Evolutionary conservation across 805 yeast genomes (phyloP).

Genomic region (Jamesozyma rosinii): DNA sequence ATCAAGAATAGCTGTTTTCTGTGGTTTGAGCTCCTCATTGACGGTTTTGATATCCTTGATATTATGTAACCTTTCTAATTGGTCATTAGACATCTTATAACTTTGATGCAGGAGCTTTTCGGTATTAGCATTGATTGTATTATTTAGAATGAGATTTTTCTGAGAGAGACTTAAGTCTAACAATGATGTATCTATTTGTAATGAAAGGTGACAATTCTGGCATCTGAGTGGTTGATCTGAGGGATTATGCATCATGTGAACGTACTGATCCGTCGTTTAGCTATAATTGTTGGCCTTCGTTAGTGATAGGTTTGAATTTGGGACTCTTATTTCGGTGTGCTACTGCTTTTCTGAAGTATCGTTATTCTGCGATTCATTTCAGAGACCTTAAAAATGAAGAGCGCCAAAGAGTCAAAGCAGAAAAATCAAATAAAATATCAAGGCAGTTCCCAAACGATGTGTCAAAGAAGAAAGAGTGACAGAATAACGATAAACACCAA

Average conservation of each 20-base stretch:
- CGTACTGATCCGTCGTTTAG: no score
- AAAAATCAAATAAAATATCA: no score
- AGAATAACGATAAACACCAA: no score
- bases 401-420: no score
- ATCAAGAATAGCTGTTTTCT: constrained; percentile 12
- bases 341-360: no score
- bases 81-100: constrained; percentile 18
- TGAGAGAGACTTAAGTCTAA: constrained; percentile 38
- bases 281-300: no score
- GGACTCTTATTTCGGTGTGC: no score
- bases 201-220: constrained; percentile 39
- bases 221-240: constrained; percentile 23
- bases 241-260: neutral
- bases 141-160: constrained; percentile 33
- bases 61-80: constrained; percentile 14
- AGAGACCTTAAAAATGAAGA: no score
- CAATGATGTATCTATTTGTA: constrained; percentile 37
- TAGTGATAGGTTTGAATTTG: no score
- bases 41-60: constrained; percentile 17
- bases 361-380: no score
- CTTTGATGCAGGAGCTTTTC: constrained; percentile 4
- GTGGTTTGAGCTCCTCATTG: constrained; percentile 19
- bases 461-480: no score
- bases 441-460: no score
- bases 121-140: neutral